Evolutionary conservation across 495 filamentous ascomycete species (phyloP).

Genomic region (Astrothelium macrocarpum): DNA sequence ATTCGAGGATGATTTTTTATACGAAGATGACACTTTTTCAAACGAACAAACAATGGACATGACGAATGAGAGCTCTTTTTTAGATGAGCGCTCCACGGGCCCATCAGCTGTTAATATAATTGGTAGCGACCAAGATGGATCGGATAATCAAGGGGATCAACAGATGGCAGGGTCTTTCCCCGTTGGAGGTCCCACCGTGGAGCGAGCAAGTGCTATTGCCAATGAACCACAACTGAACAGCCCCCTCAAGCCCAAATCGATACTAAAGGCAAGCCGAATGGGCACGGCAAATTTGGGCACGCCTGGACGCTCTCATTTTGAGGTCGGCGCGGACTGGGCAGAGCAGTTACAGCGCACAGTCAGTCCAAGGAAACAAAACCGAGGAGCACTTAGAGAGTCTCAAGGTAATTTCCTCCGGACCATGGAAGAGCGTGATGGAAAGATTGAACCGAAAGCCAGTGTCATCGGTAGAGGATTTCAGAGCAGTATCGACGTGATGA

Average conservation of each 20-base stretch:
- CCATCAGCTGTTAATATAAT: slow-evolving; percentile 28
- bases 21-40: slow-evolving; percentile 40
- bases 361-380: slow-evolving; percentile 80
- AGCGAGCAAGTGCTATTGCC: slow-evolving; percentile 34
- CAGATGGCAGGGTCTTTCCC: slow-evolving; percentile 64
- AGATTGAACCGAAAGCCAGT: slow-evolving; percentile 31
- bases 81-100: slow-evolving; percentile 78
- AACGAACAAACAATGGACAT: slow-evolving; percentile 29
- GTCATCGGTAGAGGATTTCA: slow-evolving; percentile 43
- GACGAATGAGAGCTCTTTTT: slow-evolving; percentile 66
- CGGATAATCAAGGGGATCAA: slow-evolving; percentile 43
- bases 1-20: slow-evolving; percentile 54
- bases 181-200: slow-evolving; percentile 32
- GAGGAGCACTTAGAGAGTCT: slow-evolving; percentile 51
- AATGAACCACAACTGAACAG: slow-evolving; percentile 30
- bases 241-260: slow-evolving; percentile 35
- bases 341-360: slow-evolving; percentile 86
- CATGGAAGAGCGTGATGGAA: slow-evolving; percentile 27
- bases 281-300: slow-evolving; percentile 17
- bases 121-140: background rate
- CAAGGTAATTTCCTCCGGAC: slow-evolving; percentile 47
- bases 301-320: slow-evolving; percentile 34
- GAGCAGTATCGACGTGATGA: slow-evolving; percentile 84
- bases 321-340: slow-evolving; percentile 65
- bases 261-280: slow-evolving; percentile 35